Percentiles rank a stretch among this genome's conserved stretches.
These are phyloP conservation scores for Talaromyces proteolyticus DNA, from an alignment of 495 filamentous ascomycete genomes.

Conservation along the genomic window DNA sequence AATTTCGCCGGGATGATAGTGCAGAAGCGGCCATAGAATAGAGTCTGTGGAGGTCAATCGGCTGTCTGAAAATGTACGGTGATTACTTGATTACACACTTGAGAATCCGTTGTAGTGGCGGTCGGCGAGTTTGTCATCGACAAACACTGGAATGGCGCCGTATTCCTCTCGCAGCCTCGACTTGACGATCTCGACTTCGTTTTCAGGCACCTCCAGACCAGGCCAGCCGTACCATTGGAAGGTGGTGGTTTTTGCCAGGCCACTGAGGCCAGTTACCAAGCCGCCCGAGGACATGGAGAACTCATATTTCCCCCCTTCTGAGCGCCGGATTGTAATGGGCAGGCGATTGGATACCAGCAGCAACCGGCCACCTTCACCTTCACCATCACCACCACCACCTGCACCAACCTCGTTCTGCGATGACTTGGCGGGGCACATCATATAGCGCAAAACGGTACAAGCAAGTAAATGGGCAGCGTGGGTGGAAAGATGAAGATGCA, in stretches of 20 bases:
- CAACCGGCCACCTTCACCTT: conserved; percentile 33
- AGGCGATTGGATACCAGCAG: conserved; percentile 90
- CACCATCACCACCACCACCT: no score
- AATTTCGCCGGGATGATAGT: conserved; percentile 97
- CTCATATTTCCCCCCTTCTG: conserved; percentile 74
- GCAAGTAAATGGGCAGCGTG: no score
- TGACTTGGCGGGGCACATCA: no score
- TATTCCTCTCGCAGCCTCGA: conserved; percentile 67
- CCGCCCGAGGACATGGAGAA: conserved; percentile 96
- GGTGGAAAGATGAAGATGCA: no score
- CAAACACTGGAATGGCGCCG: conserved; percentile 68
- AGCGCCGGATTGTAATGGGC: conserved; percentile 90
- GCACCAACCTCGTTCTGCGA: no score
- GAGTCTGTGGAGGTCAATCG: conserved; percentile 60
- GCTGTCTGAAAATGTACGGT: no score
- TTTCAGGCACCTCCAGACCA: conserved; percentile 75
- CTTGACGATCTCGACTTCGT: conserved; percentile 56
- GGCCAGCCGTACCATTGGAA: conserved; percentile 99
- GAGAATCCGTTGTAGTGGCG: conserved; percentile 84
- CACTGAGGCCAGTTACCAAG: conserved; percentile 84
- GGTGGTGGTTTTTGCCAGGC: conserved; percentile 81
- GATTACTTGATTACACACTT: conserved; percentile 52
- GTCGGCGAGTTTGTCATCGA: conserved; percentile 74
- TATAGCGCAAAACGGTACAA: no score
- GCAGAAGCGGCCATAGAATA: conserved; percentile 95